Percentiles rank a stretch among this genome's conserved stretches.
Conservation (phyloP, 2,329 filamentous ascomycete species). For the Bipolaris zeicola region DNA sequence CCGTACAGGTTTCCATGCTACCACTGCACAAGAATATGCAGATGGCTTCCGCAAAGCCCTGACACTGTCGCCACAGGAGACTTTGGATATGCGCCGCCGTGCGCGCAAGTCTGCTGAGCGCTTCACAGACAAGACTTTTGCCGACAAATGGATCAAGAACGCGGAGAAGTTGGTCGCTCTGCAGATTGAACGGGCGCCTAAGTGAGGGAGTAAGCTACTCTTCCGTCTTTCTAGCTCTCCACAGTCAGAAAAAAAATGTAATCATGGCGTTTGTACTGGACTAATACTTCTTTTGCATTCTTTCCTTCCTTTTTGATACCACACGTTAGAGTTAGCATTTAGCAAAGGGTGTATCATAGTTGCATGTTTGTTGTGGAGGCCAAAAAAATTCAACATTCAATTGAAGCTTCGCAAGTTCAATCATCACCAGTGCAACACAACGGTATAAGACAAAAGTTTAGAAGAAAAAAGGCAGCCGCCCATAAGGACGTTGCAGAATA, state of each 20-base stretch:
- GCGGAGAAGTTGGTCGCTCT: constrained; percentile 71
- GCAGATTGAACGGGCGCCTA: constrained; percentile 32
- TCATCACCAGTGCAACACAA: neutral
- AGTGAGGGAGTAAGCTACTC: neutral
- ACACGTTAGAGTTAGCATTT: constrained; percentile 10
- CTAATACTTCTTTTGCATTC: neutral
- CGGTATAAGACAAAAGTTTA: neutral
- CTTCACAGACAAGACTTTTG: constrained; percentile 89
- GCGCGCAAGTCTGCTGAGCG: constrained; percentile 79
- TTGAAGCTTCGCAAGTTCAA: neutral
- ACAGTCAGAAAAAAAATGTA: neutral
- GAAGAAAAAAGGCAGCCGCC: neutral
- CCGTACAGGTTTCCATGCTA: constrained; percentile 77
- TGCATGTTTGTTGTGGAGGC: neutral
- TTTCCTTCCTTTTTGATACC: constrained; percentile 12
- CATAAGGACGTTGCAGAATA: neutral
- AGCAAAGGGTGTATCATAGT: neutral
- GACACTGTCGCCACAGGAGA: constrained; percentile 66
- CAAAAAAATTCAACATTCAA: neutral
- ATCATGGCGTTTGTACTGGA: neutral
- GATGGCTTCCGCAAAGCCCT: constrained; percentile 79
- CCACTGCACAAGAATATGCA: constrained; percentile 78
- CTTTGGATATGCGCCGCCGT: constrained; percentile 73
- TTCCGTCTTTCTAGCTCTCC: too few species aligned
- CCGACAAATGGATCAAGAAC: constrained; percentile 74